phyloP scores from a whole-genome alignment of 176 grass and related monocot genomes.

The Tuctoria greenei region DNA sequence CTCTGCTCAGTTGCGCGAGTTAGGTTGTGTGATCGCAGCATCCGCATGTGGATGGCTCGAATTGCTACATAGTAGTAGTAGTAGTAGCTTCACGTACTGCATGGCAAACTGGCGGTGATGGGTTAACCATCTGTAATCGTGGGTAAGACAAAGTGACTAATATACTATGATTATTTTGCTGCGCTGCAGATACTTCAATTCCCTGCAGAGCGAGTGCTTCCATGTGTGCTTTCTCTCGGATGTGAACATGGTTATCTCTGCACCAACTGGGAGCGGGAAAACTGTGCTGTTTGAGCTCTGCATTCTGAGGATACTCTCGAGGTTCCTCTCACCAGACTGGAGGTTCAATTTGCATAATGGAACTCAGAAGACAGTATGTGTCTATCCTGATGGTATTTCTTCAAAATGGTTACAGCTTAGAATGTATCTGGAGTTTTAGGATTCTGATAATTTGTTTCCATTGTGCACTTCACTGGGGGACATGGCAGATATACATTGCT shows the following conservation, averaged over 20 bases:
- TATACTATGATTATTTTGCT: neutral
- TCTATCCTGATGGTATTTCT: slow-evolving; percentile 5
- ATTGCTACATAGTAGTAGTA: neutral
- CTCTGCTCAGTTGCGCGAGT: neutral
- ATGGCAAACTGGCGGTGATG: neutral
- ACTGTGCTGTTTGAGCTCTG: slow-evolving; percentile 94
- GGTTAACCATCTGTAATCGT: neutral
- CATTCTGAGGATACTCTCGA: slow-evolving; percentile 81
- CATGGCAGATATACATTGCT: slow-evolving; percentile 80
- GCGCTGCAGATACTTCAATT: slow-evolving; percentile 85
- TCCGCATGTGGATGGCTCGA: neutral
- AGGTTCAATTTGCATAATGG: slow-evolving; percentile 74
- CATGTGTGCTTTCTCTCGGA: slow-evolving; percentile 72
- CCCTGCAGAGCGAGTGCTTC: slow-evolving; percentile 93
- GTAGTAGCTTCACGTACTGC: neutral
- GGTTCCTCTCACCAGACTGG: slow-evolving; percentile 71
- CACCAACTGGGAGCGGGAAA: slow-evolving; percentile 93
- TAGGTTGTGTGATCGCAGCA: slow-evolving; percentile 9
- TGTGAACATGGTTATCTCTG: slow-evolving; percentile 93
- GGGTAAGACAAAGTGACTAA: neutral
- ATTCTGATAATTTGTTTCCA: slow-evolving; percentile 11
- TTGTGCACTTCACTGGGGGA: slow-evolving; percentile 25
- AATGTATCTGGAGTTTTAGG: neutral
- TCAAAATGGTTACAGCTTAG: slow-evolving; percentile 3
- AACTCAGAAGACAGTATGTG: slow-evolving; percentile 85